Percentiles rank a stretch among this genome's conserved stretches.
phyloP scores from a whole-genome alignment of 179 eudicot genomes.

The Spergularia azorica region DNA sequence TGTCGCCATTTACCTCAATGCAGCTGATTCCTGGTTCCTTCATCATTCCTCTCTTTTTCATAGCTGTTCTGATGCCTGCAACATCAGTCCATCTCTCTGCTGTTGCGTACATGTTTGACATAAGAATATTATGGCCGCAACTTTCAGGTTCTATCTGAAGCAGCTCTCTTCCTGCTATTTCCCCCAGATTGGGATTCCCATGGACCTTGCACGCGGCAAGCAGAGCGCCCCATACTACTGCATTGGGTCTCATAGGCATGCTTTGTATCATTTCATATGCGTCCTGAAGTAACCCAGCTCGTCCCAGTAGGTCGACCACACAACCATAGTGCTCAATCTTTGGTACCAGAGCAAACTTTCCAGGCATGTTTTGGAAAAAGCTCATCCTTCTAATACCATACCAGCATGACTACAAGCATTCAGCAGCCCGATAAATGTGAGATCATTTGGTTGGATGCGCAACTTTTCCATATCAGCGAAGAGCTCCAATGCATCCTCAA shows the following conservation, averaged over 20 bases:
- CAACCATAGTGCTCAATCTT: slow-evolving; percentile 41
- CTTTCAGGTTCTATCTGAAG: slow-evolving; percentile 25
- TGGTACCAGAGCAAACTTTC: slow-evolving; percentile 24
- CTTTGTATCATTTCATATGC: slow-evolving; percentile 31
- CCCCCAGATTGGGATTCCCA: slow-evolving; percentile 21
- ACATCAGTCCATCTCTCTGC: slow-evolving; percentile 31
- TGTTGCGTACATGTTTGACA: slow-evolving; percentile 32
- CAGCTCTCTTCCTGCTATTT: slow-evolving; percentile 26
- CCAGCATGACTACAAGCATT: slow-evolving; percentile 46
- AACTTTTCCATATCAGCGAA: slow-evolving; percentile 30
- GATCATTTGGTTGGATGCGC: slow-evolving; percentile 26
- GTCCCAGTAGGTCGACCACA: slow-evolving; percentile 36
- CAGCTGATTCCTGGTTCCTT: slow-evolving; percentile 34
- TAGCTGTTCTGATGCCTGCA: slow-evolving; percentile 23
- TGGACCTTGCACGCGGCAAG: slow-evolving; percentile 36
- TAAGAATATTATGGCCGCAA: slow-evolving; percentile 32
- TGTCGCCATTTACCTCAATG: slow-evolving; percentile 34
- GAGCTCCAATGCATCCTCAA: slow-evolving; percentile 37
- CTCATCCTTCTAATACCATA: slow-evolving; percentile 27
- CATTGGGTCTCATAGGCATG: slow-evolving; percentile 36
- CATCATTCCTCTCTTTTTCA: slow-evolving; percentile 30
- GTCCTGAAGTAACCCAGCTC: slow-evolving; percentile 32
- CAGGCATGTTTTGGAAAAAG: slow-evolving; percentile 19
- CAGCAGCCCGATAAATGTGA: slow-evolving; percentile 39
- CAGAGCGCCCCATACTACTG: slow-evolving; percentile 29